phyloP scores from a whole-genome alignment of 192 early-diverging fungal genomes.

The Backusella australiensis region DNA sequence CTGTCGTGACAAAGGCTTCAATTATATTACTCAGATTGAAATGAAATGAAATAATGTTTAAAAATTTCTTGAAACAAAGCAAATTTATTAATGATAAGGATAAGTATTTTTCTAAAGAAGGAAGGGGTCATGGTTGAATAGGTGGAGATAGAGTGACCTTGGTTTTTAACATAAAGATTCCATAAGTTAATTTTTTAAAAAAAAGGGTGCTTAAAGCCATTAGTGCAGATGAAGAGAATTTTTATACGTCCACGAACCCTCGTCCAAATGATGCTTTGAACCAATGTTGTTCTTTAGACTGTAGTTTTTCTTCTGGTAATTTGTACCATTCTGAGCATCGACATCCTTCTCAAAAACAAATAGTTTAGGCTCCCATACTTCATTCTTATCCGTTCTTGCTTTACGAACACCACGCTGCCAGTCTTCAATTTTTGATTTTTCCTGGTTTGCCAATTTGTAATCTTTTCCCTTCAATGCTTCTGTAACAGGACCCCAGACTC shows the following conservation, averaged over 20 bases:
- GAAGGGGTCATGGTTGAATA: too few relatives aligned
- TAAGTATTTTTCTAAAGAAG: too few relatives aligned
- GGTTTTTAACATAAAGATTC: not conserved
- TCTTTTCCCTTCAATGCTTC: slow-evolving; percentile 63
- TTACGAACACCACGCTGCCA: slow-evolving; percentile 59
- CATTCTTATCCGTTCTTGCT: slow-evolving; percentile 51
- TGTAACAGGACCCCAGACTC: slow-evolving; percentile 66
- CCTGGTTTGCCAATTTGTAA: slow-evolving; percentile 59
- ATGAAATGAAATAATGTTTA: too few relatives aligned
- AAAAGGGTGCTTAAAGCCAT: not conserved
- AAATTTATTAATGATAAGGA: too few relatives aligned
- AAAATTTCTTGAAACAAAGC: too few relatives aligned
- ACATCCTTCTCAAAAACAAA: slow-evolving; percentile 30
- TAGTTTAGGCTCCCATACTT: slow-evolving; percentile 32
- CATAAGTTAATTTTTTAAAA: not conserved
- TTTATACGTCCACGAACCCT: slow-evolving; percentile 30
- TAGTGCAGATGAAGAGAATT: slow-evolving; percentile 28
- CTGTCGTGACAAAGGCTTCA: too few relatives aligned
- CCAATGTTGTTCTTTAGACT: not conserved
- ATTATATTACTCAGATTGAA: too few relatives aligned
- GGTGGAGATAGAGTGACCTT: too few relatives aligned
- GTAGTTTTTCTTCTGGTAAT: slow-evolving; percentile 11
- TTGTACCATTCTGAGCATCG: not conserved
- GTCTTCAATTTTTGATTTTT: slow-evolving; percentile 72
- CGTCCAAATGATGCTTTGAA: slow-evolving; percentile 25